phyloP scores from a whole-genome alignment of 805 yeast genomes.

The Pichia heedii region DNA sequence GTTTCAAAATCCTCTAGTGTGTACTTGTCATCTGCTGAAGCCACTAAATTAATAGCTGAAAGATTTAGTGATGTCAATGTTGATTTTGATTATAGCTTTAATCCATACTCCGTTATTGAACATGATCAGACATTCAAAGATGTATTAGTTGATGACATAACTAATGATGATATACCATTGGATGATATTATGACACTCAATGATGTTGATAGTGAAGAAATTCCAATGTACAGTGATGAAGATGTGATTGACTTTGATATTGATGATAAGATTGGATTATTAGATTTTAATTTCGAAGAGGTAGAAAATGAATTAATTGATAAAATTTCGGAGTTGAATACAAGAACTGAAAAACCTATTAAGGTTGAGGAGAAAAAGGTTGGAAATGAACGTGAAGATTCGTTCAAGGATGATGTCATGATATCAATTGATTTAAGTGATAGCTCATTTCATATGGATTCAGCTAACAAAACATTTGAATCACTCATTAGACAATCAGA shows the following conservation, averaged over 20 bases:
- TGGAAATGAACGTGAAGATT: neutral
- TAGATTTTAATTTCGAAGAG: neutral
- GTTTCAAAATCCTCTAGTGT: constrained; percentile 6
- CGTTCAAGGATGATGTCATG: neutral
- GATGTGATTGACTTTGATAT: constrained; percentile 4
- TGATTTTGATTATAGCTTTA: neutral
- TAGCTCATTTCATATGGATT: neutral
- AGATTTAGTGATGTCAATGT: neutral
- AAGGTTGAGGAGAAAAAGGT: neutral
- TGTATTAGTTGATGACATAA: neutral
- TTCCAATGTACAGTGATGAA: constrained; percentile 1
- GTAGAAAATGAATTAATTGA: neutral
- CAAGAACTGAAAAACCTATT: too few relatives aligned
- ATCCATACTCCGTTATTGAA: constrained; percentile 1
- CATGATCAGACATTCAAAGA: too few relatives aligned
- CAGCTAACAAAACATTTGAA: neutral
- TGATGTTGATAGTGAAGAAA: neutral
- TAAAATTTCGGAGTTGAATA: neutral
- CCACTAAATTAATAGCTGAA: neutral
- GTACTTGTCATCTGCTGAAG: constrained; percentile 4
- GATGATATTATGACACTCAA: neutral
- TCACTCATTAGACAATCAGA: neutral
- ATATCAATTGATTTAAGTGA: neutral
- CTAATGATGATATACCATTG: neutral
- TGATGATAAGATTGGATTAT: constrained; percentile 1